Conservation (phyloP, 352 stramenopile genomes). For the Pythium aquatile region DNA sequence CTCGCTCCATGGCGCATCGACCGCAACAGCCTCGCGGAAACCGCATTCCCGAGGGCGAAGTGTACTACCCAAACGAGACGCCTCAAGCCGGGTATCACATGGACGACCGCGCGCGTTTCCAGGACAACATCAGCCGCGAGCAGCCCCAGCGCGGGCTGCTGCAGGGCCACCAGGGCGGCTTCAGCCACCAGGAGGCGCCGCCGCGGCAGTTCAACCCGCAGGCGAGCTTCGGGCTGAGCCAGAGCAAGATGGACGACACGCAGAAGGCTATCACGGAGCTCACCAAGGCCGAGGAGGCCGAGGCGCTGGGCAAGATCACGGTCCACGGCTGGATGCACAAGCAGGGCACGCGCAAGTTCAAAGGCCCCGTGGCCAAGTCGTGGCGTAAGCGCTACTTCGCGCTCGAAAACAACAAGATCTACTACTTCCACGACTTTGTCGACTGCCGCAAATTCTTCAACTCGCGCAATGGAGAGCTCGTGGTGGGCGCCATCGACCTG, state of each 20-base stretch:
- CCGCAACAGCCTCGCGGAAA: not conserved
- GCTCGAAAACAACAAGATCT: slow-evolving; percentile 83
- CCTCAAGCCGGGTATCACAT: slow-evolving; percentile 7
- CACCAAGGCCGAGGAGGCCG: slow-evolving; percentile 50
- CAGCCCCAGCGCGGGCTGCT: slow-evolving; percentile 12
- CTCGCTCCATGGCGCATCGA: slow-evolving; percentile 13
- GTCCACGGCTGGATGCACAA: slow-evolving; percentile 87
- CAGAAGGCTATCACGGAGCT: slow-evolving; percentile 69
- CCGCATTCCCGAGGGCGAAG: slow-evolving; percentile 28
- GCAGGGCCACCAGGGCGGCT: slow-evolving; percentile 14
- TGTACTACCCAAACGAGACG: slow-evolving; percentile 25
- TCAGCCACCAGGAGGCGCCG: slow-evolving; percentile 14
- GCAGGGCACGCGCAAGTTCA: slow-evolving; percentile 79
- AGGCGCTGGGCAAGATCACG: slow-evolving; percentile 60
- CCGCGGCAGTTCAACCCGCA: slow-evolving; percentile 25
- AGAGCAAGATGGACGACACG: slow-evolving; percentile 27
- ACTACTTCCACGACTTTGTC: slow-evolving; percentile 85
- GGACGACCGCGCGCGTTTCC: slow-evolving; percentile 11
- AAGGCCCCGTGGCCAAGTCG: slow-evolving; percentile 74
- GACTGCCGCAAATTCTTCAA: slow-evolving; percentile 87
- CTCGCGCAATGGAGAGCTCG: slow-evolving; percentile 70
- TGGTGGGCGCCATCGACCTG: slow-evolving; percentile 73
- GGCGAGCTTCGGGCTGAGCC: slow-evolving; percentile 8
- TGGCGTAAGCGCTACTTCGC: slow-evolving; percentile 83
- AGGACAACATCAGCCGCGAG: slow-evolving; percentile 17